Evolutionary conservation across 75 land plant species (phyloP), one percentile per base, ranked within the genome.

Genomic region (Chamaecyparis obtusa): DNA sequence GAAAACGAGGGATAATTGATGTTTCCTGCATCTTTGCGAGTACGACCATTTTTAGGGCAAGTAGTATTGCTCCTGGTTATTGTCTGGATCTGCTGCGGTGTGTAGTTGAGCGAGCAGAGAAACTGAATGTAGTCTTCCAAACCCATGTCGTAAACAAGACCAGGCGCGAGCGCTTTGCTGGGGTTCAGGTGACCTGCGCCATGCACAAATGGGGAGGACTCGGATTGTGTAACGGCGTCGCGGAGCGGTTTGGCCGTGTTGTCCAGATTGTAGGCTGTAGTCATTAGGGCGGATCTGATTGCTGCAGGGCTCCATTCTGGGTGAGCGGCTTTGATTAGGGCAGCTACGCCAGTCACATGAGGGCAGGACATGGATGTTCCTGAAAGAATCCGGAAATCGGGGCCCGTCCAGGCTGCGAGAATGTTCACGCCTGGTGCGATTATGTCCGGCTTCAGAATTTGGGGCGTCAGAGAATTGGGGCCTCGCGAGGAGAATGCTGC

Each of bases 1-100:
- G 93, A 89, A 86, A 95, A 91, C 0, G 95, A 93, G 1, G 97
- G 97, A 81, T 95, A 95, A 89, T 95, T 95, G 74, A 95, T 94
- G 80, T 92, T 87, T 17, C 79, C 51, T 1, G 83, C 81, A 83
- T 94, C 94, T 44, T 79, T 74, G 76, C 89, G 88, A 4, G 93
- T 91, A 11, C 37, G 74, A 8, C 89, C 90, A 14, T 79, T 51
- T 51, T 83, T 10, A 10, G 11, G 10, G 51, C 51, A 49, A 49
- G 51, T 49, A 10, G 11, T 49, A 49, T 49, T 49, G 13, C 1
- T 9, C 51, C 51, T 49, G 51, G 51, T 10, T 49, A 49, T 9
- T 9, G 13, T 49, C 11, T 0, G 51, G 1, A 49, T 49, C 51
- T 49, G 51, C 11, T 49, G 13, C 11, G 10, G 51, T 49, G 51